phyloP scores from a whole-genome alignment of 2,329 filamentous ascomycete species.

The Fusarium chuoi region DNA sequence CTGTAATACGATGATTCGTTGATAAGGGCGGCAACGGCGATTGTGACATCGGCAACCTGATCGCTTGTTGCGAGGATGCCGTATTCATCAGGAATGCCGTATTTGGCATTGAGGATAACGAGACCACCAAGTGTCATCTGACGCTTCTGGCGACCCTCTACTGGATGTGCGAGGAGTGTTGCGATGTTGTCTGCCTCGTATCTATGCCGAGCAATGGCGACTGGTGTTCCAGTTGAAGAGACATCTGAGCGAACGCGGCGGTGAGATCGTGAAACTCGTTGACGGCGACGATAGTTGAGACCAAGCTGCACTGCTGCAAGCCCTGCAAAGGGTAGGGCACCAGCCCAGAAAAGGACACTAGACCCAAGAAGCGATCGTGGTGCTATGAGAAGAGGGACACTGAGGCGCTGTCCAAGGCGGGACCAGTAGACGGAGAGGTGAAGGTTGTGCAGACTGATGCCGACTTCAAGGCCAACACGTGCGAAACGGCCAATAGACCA shows the following conservation, averaged over 20 bases:
- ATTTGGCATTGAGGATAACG: slow-evolving; percentile 62
- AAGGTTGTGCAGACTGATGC: slow-evolving; percentile 53
- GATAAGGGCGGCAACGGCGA: slow-evolving; percentile 59
- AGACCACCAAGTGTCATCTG: slow-evolving; percentile 52
- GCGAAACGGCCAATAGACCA: slow-evolving; percentile 54
- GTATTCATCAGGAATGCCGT: slow-evolving; percentile 52
- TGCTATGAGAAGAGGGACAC: slow-evolving; percentile 56
- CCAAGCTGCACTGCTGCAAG: slow-evolving; percentile 52
- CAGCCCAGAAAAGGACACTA: slow-evolving; percentile 52
- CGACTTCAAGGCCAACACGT: slow-evolving; percentile 57
- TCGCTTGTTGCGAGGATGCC: slow-evolving; percentile 48
- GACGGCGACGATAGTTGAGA: slow-evolving; percentile 26
- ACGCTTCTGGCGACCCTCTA: slow-evolving; percentile 53
- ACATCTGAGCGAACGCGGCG: slow-evolving; percentile 12
- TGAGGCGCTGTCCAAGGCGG: slow-evolving; percentile 56
- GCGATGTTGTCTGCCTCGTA: slow-evolving; percentile 59
- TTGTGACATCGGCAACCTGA: slow-evolving; percentile 61
- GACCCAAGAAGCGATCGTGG: slow-evolving; percentile 42
- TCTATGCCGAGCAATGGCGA: slow-evolving; percentile 49
- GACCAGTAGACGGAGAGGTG: slow-evolving; percentile 61
- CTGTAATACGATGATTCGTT: slow-evolving; percentile 41
- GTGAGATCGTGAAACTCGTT: slow-evolving; percentile 5
- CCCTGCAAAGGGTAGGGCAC: slow-evolving; percentile 53
- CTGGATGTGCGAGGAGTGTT: slow-evolving; percentile 54
- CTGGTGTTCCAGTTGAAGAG: slow-evolving; percentile 27